These are phyloP conservation scores for Lignosus rhinocerotis DNA, from an alignment of 1,284 basidiomycete genomes.

Conservation along the genomic window DNA sequence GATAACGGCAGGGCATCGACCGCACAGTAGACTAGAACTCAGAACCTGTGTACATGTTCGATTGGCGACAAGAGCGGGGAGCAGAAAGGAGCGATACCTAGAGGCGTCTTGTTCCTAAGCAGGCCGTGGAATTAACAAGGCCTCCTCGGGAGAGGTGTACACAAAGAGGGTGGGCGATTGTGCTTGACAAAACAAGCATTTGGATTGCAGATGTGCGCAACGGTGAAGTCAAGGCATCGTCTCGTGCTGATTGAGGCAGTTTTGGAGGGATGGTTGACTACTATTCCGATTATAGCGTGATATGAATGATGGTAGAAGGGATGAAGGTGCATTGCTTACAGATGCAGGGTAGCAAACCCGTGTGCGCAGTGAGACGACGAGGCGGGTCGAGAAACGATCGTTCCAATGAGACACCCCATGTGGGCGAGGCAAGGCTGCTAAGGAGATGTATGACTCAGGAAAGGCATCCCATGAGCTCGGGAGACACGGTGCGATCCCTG, in stretches of 20 bases:
- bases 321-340: neutral
- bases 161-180: slow-evolving; percentile 2
- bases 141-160: neutral
- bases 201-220: slow-evolving; percentile 7
- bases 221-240: slow-evolving; percentile 9
- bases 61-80: slow-evolving; percentile 3
- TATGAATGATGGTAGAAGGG: neutral
- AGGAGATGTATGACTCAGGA: no score
- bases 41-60: slow-evolving; percentile 7
- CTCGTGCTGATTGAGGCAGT: slow-evolving; percentile 13
- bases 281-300: neutral
- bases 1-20: slow-evolving; percentile 10
- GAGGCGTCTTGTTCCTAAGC: slow-evolving; percentile 10
- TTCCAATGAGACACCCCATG: neutral
- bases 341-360: neutral
- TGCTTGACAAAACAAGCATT: slow-evolving; percentile 4
- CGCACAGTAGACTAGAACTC: slow-evolving; percentile 18
- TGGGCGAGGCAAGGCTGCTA: no score
- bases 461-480: no score
- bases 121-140: slow-evolving; percentile 9
- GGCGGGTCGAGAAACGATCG: neutral
- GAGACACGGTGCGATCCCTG: no score
- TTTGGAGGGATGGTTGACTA: neutral
- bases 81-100: slow-evolving; percentile 10
- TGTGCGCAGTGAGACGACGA: neutral